Percentiles rank a stretch among this genome's conserved stretches.
phyloP scores from a whole-genome alignment of 129 eudicot species.

The Centaurea solstitialis region DNA sequence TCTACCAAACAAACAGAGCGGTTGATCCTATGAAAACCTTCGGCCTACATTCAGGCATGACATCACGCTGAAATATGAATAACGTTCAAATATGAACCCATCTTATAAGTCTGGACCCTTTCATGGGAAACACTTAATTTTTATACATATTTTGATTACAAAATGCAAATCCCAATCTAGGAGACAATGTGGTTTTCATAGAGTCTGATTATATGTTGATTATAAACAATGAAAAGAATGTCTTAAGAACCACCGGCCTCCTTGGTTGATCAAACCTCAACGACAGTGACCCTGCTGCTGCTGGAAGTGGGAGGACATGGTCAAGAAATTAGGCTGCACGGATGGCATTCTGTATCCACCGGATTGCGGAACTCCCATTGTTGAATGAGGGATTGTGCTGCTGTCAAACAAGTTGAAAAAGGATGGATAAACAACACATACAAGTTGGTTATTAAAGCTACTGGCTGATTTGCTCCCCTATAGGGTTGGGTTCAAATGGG shows the following conservation, averaged over 20 bases:
- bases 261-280: slow-evolving; percentile 29
- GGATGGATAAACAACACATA: too few species aligned
- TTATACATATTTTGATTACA: slow-evolving; percentile 24
- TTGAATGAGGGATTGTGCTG: slow-evolving; percentile 62
- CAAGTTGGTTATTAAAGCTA: too few species aligned
- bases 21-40: too few species aligned
- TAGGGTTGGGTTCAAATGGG: too few species aligned
- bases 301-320: slow-evolving; percentile 70
- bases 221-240: slow-evolving; percentile 28
- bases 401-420: slow-evolving; percentile 21
- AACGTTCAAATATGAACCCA: neutral
- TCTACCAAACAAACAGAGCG: too few species aligned
- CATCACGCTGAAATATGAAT: neutral
- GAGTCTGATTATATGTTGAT: neutral
- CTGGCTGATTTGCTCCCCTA: too few species aligned
- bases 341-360: slow-evolving; percentile 61
- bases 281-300: slow-evolving; percentile 78
- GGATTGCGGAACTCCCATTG: slow-evolving; percentile 68
- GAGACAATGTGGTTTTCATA: slow-evolving; percentile 19
- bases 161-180: slow-evolving; percentile 14
- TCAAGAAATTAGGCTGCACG: slow-evolving; percentile 64
- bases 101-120: neutral
- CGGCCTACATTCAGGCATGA: too few species aligned
- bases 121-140: neutral
- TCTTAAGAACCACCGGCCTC: slow-evolving; percentile 9